Evolutionary conservation across 1,139 yeast genomes (phyloP), one percentile per base, ranked within the genome.

Genomic region (Pichia sp.): DNA sequence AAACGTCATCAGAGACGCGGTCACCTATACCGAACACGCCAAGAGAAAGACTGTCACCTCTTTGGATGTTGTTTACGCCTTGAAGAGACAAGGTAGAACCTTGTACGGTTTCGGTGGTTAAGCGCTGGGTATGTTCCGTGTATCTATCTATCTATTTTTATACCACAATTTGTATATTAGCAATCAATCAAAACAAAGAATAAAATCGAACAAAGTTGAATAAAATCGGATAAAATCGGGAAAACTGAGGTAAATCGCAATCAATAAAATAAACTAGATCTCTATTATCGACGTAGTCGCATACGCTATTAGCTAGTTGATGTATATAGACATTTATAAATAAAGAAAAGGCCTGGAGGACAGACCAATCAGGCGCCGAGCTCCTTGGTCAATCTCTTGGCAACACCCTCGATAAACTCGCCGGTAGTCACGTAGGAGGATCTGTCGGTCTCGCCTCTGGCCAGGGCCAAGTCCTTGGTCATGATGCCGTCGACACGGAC

Each of bases 41-140:
- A 93, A 93, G 95, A 91, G 99, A 86, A 93, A 93, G 91, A 93
- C 99, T 65, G 99, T 93, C 70, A 93, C 99, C 68, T 91, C 98
- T 63, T 84, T 93, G 73, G 99, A 93, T 75, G 99, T 93, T 66
- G 98, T 93, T 71, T 93, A 93, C 77, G 99, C 99, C 70, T 87
- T 93, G 80, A 93, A 93, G 95, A 91, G 99, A 87, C 98, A 93
- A 83, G 99, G 99, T 75, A 90, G 98, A 83, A 93, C 99, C 81
- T 87, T 93, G 79, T 93, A 93, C 77, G 99, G 99, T 90, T 93
- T 93, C 87, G 98, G 98, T 82, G 98, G 97, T 85, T 93, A 88
- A 67, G 56, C 50, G 38, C 16, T 38, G 27, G 31, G 9, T 38
- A 14, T 4, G 16, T 8, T 38, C 16, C 4, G 41, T 14, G 29